phyloP scores from a whole-genome alignment of 1,284 basidiomycete species.

The Sanghuangporus weigelae region DNA sequence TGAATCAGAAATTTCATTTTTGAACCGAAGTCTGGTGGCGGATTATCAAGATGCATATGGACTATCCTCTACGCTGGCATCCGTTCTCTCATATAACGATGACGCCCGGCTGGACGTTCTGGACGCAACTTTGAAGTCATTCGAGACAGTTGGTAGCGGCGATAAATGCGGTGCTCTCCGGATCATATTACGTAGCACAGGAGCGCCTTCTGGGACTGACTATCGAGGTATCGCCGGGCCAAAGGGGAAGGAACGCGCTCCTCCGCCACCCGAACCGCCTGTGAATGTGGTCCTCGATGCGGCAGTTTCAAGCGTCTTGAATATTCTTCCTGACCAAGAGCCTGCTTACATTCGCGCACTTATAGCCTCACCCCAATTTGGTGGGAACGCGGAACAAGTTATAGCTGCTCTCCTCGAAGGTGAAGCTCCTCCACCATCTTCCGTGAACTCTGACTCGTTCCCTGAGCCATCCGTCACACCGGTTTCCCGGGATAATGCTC shows the following conservation, averaged over 20 bases:
- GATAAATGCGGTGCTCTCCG: slow-evolving; percentile 43
- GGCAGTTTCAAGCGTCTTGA: slow-evolving; percentile 60
- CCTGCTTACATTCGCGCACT: slow-evolving; percentile 52
- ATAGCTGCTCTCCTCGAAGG: slow-evolving; percentile 69
- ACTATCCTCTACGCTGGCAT: slow-evolving; percentile 43
- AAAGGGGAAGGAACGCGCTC: slow-evolving; percentile 36
- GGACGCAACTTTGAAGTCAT: slow-evolving; percentile 42
- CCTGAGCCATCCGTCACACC: not conserved
- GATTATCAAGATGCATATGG: slow-evolving; percentile 69
- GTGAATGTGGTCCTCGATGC: slow-evolving; percentile 38
- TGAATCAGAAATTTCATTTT: slow-evolving; percentile 45
- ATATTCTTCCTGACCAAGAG: slow-evolving; percentile 60
- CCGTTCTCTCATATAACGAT: slow-evolving; percentile 42
- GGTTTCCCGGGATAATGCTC: slow-evolving; percentile 16
- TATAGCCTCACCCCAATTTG: slow-evolving; percentile 42
- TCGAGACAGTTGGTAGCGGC: slow-evolving; percentile 36
- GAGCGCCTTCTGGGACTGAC: slow-evolving; percentile 43
- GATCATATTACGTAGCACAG: slow-evolving; percentile 55
- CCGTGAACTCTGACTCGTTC: slow-evolving; percentile 12
- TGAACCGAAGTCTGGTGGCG: slow-evolving; percentile 56
- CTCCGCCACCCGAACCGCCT: slow-evolving; percentile 18
- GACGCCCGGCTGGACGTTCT: slow-evolving; percentile 54
- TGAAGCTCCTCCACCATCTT: slow-evolving; percentile 45
- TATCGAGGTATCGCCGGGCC: slow-evolving; percentile 27
- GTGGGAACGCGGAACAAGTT: slow-evolving; percentile 51